Evolutionary conservation across 768 basidiomycete species (phyloP).

Genomic region (Pholiota microspora): DNA sequence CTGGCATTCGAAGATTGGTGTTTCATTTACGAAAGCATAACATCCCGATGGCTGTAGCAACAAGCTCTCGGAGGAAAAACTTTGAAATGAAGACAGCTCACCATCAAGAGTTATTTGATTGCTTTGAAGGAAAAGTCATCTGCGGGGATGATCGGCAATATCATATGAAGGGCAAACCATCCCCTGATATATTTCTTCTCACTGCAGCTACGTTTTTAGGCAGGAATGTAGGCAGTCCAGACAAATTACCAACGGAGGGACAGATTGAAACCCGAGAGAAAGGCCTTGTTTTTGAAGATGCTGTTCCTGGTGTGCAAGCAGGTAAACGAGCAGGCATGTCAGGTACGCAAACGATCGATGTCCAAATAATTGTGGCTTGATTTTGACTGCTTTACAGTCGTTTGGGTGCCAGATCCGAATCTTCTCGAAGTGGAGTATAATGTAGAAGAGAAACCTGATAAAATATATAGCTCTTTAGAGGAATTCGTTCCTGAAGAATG

Average conservation of each 20-base stretch:
- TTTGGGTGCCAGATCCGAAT: conserved; percentile 83
- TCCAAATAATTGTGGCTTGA: not conserved
- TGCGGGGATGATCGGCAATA: conserved; percentile 67
- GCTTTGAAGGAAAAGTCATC: conserved; percentile 63
- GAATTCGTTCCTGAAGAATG: conserved; percentile 80
- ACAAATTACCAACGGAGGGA: conserved; percentile 28
- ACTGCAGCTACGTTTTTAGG: conserved; percentile 64
- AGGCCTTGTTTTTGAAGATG: conserved; percentile 85
- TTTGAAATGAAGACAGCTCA: conserved; percentile 67
- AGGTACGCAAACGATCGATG: conserved; percentile 40
- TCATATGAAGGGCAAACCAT: conserved; percentile 69
- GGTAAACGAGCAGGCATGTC: conserved; percentile 86
- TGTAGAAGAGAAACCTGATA: conserved; percentile 54
- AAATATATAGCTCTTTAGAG: conserved; percentile 58
- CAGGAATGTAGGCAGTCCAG: conserved; percentile 51
- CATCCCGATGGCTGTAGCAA: conserved; percentile 81
- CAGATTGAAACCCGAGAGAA: conserved; percentile 48
- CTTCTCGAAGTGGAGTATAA: conserved; percentile 51
- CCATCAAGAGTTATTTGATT: conserved; percentile 53
- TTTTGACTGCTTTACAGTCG: conserved; percentile 42
- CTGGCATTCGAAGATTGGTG: conserved; percentile 70
- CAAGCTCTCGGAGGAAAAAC: conserved; percentile 66
- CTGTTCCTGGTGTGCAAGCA: conserved; percentile 72
- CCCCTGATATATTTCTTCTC: conserved; percentile 77
- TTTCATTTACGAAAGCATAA: conserved; percentile 62